These are phyloP conservation scores for Talaromyces proteolyticus DNA, from an alignment of 495 filamentous ascomycete genomes.

Conservation along the genomic window DNA sequence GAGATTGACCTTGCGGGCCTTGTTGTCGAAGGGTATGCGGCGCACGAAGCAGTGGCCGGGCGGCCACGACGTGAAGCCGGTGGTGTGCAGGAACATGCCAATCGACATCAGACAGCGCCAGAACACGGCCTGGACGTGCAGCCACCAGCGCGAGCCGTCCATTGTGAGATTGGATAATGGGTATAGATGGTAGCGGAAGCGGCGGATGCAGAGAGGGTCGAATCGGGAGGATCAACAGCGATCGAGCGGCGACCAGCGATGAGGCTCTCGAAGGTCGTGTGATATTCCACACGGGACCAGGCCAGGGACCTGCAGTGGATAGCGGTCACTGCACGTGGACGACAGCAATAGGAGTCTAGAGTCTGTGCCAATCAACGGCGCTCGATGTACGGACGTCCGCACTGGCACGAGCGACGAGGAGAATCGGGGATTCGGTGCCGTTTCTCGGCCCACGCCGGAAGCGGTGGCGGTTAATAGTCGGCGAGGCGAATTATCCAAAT, in stretches of 20 bases:
- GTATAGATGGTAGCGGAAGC: not conserved
- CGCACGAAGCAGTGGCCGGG: constrained; percentile 61
- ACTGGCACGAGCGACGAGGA: too few relatives aligned
- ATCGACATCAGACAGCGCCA: constrained; percentile 76
- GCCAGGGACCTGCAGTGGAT: too few relatives aligned
- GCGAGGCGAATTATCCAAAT: too few relatives aligned
- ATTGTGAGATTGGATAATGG: constrained; percentile 16
- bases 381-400: too few relatives aligned
- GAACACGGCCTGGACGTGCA: constrained; percentile 64
- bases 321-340: too few relatives aligned
- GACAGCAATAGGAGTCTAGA: too few relatives aligned
- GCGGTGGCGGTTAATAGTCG: too few relatives aligned
- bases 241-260: not conserved
- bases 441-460: too few relatives aligned
- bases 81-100: constrained; percentile 71
- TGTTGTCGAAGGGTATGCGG: constrained; percentile 49
- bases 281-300: too few relatives aligned
- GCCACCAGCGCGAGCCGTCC: constrained; percentile 43
- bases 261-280: too few relatives aligned
- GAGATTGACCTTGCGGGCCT: constrained; percentile 52
- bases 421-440: too few relatives aligned
- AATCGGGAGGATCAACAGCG: not conserved
- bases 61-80: constrained; percentile 56
- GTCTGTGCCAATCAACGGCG: too few relatives aligned
- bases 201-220: not conserved